Base-by-base conservation (phyloP, 345 rosid species). In the Diplotaxis tenuifolia region DNA sequence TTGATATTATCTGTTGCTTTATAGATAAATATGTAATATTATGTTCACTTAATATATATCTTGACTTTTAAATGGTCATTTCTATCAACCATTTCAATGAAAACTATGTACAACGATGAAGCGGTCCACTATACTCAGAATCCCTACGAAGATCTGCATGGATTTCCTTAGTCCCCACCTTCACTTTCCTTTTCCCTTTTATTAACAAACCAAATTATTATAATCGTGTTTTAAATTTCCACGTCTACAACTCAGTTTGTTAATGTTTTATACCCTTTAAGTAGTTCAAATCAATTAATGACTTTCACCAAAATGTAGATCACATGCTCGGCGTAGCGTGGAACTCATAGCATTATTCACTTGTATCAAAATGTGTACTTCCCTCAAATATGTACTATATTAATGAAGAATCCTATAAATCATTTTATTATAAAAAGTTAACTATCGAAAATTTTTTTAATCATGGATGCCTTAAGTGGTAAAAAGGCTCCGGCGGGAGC, bases 111-210 rank as follows among this genome's bases (percentile, higher is more conserved):
- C 53, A 42, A 62, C 45, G 16, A 63, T 53, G 50, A 62, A 76
- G 61, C 71, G 80, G 80, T 77, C 76, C 80, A 58, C 56, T 59
- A 2, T 7, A 58, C 36, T 65, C 65, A 50, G 31, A 77, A 65
- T 65, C 76, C 69, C 36, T 77, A 50, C 72, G 72, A 77, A 65
- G 76, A 77, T 77, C 50, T 77, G 57, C 72, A 77, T 65, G 72
- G 59, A 71, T 77, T 65, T 71, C 36, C 62, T 32, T 9, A 47
- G 72, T 25, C 76, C 80, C 80, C 80, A 77, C 80, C 22, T 27
- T 71, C 72, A 50, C 57, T 65, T 58, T 71, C 67, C 57, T 57
- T 70, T 65, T 71, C 29, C 62, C 80, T 71, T 64, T 64, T 76
- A 57, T 64, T 47, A 70, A 53, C 67, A 47, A 70, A 56, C 75